Evolutionary conservation across 2,329 filamentous ascomycete genomes (phyloP).

Genomic region (Zasmidium cellare): DNA sequence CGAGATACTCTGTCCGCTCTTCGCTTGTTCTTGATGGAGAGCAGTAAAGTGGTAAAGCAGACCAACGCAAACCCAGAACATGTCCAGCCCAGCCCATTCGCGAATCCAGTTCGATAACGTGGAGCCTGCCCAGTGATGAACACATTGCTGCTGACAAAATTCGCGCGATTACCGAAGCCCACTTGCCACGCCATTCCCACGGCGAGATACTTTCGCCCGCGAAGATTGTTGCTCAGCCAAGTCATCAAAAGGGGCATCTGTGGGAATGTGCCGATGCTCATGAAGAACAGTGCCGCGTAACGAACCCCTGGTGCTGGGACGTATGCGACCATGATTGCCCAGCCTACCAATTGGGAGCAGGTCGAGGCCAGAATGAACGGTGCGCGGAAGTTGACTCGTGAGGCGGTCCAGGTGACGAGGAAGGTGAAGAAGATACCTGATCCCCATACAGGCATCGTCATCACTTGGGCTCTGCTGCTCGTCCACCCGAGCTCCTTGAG

Average conservation of each 20-base stretch:
- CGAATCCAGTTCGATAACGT: constrained; percentile 8
- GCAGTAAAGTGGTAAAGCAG: constrained; percentile 5
- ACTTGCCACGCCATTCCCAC: constrained; percentile 15
- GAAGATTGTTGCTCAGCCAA: constrained; percentile 9
- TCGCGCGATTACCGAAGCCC: constrained; percentile 11
- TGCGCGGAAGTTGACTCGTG: constrained; percentile 3
- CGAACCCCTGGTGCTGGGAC: constrained; percentile 11
- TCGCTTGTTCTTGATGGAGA: constrained; percentile 6
- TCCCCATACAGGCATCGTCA: constrained; percentile 16
- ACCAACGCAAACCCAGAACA: constrained; percentile 4
- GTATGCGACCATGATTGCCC: constrained; percentile 11
- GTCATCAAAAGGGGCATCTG: constrained; percentile 14
- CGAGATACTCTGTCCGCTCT: not conserved
- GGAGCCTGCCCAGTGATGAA: constrained; percentile 10
- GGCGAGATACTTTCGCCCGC: constrained; percentile 11
- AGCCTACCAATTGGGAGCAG: constrained; percentile 10
- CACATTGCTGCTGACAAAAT: constrained; percentile 12
- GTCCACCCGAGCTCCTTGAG: constrained; percentile 14
- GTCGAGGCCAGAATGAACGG: constrained; percentile 9
- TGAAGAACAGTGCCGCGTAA: constrained; percentile 12
- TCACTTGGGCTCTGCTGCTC: constrained; percentile 9
- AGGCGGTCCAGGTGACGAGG: constrained; percentile 10
- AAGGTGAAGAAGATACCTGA: constrained; percentile 13
- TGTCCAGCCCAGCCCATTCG: constrained; percentile 6
- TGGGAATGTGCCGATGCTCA: constrained; percentile 13